Evolutionary conservation across 1,284 basidiomycete species (phyloP).

Genomic region (Malassezia japonica): DNA sequence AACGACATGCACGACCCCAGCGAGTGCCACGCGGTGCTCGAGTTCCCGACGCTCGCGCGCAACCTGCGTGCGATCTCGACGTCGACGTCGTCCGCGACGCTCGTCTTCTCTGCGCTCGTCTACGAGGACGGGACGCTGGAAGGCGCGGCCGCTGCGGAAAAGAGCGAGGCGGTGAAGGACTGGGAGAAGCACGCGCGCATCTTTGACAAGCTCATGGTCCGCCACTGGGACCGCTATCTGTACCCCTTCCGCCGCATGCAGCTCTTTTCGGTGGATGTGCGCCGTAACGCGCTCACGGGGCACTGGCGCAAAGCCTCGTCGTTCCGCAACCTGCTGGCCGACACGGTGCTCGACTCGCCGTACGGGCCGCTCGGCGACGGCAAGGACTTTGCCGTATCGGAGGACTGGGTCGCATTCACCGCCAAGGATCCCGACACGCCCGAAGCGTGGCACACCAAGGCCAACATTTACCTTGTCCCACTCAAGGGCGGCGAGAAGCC

Average conservation of each 20-base stretch:
- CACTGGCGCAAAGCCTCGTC: conserved; percentile 3
- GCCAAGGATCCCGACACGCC: conserved; percentile 26
- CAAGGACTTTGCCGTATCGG: conserved; percentile 21
- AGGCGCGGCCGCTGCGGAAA: conserved; percentile 1
- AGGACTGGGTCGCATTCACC: conserved; percentile 21
- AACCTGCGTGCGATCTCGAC: conserved; percentile 3
- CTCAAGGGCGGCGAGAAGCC: conserved; percentile 15
- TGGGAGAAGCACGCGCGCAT: neutral
- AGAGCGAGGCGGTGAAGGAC: neutral
- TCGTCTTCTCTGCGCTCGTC: conserved; percentile 27
- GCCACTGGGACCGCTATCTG: conserved; percentile 33
- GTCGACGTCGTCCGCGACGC: neutral
- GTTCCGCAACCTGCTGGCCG: conserved; percentile 19
- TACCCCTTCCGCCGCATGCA: conserved; percentile 21
- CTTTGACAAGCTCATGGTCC: conserved; percentile 21
- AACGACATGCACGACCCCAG: neutral
- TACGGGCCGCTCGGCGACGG: conserved; percentile 27
- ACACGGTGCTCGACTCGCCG: conserved; percentile 24
- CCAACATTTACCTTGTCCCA: conserved; percentile 22
- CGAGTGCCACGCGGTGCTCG: neutral
- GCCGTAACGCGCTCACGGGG: neutral
- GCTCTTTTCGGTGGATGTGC: conserved; percentile 23
- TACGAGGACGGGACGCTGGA: conserved; percentile 26
- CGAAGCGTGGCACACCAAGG: conserved; percentile 29
- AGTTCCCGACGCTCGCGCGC: conserved; percentile 9